phyloP scores from a whole-genome alignment of 73 alveolate genomes.

The Paramecium primaurelia region DNA sequence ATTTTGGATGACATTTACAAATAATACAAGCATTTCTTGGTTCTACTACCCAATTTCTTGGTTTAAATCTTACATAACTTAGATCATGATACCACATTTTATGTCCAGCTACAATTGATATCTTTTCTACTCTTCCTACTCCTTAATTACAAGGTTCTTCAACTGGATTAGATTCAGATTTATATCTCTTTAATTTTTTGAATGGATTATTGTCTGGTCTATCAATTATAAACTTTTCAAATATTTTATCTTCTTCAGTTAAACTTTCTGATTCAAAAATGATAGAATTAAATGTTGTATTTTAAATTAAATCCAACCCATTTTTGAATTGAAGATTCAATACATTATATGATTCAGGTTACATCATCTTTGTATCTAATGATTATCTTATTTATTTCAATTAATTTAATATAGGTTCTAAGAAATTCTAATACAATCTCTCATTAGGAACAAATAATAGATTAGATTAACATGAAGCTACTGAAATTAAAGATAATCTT shows the following conservation, averaged over 20 bases:
- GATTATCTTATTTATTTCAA: background rate
- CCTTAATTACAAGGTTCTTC: background rate
- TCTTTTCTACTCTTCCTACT: background rate
- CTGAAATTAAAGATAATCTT: background rate
- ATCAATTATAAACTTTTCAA: background rate
- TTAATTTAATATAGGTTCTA: background rate
- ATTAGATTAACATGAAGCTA: background rate
- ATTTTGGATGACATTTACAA: conserved; percentile 43
- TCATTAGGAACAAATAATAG: background rate
- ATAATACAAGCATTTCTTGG: conserved; percentile 32
- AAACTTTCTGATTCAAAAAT: background rate
- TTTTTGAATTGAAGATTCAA: background rate
- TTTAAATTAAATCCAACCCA: background rate
- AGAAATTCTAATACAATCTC: background rate
- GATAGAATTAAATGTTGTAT: background rate
- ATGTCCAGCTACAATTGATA: background rate
- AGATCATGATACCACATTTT: background rate
- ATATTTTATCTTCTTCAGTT: background rate
- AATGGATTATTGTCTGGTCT: background rate
- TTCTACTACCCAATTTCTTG: conserved; percentile 10
- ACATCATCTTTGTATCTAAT: background rate
- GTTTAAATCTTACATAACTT: background rate
- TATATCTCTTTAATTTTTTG: background rate
- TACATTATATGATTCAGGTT: background rate
- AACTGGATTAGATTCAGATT: background rate